Percentiles rank a stretch among this genome's conserved stretches.
These are phyloP conservation scores for Modicella reniformis DNA, from an alignment of 371 early-diverging fungal species.

Conservation along the genomic window DNA sequence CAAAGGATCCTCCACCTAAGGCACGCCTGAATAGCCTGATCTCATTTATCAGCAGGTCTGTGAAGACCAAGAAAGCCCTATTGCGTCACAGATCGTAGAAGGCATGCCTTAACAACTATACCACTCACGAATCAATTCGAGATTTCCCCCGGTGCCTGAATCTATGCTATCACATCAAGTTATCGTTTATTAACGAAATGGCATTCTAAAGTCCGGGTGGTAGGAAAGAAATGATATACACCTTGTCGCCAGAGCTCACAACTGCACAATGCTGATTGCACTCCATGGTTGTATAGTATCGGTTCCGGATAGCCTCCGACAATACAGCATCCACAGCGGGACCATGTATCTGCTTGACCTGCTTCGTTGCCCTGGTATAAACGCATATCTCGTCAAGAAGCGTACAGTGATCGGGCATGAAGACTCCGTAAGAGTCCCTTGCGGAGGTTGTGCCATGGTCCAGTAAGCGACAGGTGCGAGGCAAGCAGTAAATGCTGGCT, in stretches of 20 bases:
- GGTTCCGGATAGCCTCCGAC: slow-evolving; percentile 32
- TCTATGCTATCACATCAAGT: too few species aligned
- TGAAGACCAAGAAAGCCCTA: too few species aligned
- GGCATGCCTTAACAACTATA: too few species aligned
- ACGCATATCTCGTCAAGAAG: slow-evolving; percentile 41
- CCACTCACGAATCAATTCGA: too few species aligned
- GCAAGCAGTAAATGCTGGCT: slow-evolving; percentile 46
- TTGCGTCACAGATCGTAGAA: too few species aligned
- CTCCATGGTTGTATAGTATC: slow-evolving; percentile 52
- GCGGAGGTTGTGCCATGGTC: slow-evolving; percentile 54
- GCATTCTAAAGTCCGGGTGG: too few species aligned
- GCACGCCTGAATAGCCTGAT: too few species aligned
- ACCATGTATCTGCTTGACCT: slow-evolving; percentile 34
- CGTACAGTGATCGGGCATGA: slow-evolving; percentile 39
- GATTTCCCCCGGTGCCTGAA: too few species aligned
- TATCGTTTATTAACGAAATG: too few species aligned
- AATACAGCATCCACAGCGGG: slow-evolving; percentile 40
- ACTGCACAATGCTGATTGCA: slow-evolving; percentile 53
- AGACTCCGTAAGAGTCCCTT: slow-evolving; percentile 45
- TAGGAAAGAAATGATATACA: slow-evolving; percentile 49
- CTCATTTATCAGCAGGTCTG: too few species aligned
- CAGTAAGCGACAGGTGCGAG: slow-evolving; percentile 28
- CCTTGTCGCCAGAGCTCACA: slow-evolving; percentile 37
- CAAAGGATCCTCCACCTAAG: too few species aligned
- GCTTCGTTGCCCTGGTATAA: slow-evolving; percentile 40